Evolutionary conservation across 257 asterid genomes (phyloP), one percentile per base, ranked within the genome.

Genomic region (Lantana camara): DNA sequence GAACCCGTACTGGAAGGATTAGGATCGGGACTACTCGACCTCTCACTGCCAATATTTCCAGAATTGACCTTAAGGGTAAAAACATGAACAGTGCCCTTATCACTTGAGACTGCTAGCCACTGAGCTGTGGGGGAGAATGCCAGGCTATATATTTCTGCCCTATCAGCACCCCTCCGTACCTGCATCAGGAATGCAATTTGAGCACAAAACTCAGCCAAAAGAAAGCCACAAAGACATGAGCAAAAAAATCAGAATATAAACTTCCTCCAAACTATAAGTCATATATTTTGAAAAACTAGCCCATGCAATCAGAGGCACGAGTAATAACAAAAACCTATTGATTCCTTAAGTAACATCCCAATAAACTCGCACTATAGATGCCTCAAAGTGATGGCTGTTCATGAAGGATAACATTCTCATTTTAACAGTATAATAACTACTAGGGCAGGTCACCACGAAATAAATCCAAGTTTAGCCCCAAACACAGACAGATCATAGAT

Each of bases 51-150:
- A 74, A 24, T 58, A 60, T 66, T 79, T 66, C 83, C 86, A 17
- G 89, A 73, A 60, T 83, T 86, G 41, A 80, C 89, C 83, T 85
- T 87, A 58, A 92, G 91, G 77, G 78, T 73, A 60, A 90, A 93
- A 52, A 93, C 94, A 70, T 93, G 98, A 60, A 88, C 88, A 21
- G 97, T 93, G 68, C 96, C 98, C 77, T 93, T 93, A 71, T 90
- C 96, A 78, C 98, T 93, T 22, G 98, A 93, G 21, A 87, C 97
- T 41, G 97, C 97, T 69, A 93, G 77, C 98, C 98, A 90, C 74
- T 89, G 89, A 27, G 89, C 83, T 35, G 90, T 71, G 17, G 96
- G 79, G 20, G 96, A 90, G 80, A 93, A 93, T 21, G 96, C 86
- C 57, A 93, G 77, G 75, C 95, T 85, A 77, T 83, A 86, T 57